Evolutionary conservation across 371 early-diverging fungal species (phyloP).

Genomic region (Apophysomyces elegans): DNA sequence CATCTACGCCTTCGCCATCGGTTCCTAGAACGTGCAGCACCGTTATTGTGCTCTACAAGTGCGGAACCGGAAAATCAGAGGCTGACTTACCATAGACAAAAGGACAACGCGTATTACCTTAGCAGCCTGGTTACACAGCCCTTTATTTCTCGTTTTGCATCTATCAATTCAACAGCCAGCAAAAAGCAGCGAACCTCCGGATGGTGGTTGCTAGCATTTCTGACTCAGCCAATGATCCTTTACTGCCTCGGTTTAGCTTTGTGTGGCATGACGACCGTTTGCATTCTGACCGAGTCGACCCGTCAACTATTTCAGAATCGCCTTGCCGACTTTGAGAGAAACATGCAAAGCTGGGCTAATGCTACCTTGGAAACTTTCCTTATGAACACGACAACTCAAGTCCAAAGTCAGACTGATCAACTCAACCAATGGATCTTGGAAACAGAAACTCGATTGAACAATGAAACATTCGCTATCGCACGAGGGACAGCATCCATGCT

Average conservation of each 20-base stretch:
- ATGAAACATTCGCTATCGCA: slow-evolving; percentile 29
- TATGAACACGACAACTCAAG: not conserved
- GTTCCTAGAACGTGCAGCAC: not conserved
- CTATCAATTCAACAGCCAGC: too few species aligned
- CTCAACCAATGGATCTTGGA: slow-evolving; percentile 36
- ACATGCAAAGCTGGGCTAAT: slow-evolving; percentile 5
- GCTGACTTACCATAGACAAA: too few species aligned
- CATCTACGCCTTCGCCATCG: slow-evolving; percentile 1
- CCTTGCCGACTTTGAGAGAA: not conserved
- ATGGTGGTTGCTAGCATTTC: slow-evolving; percentile 22
- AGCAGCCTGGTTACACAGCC: slow-evolving; percentile 5
- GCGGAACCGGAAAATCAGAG: too few species aligned
- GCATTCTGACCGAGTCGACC: not conserved
- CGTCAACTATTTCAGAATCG: slow-evolving; percentile 1
- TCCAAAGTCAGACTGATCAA: slow-evolving; percentile 2
- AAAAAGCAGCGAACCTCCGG: not conserved
- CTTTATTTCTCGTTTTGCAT: not conserved
- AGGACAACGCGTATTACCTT: not conserved
- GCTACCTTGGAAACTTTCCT: not conserved
- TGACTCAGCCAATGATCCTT: slow-evolving; percentile 31
- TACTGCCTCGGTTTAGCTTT: slow-evolving; percentile 37
- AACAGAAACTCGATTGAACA: slow-evolving; percentile 31
- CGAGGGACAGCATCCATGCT: slow-evolving; percentile 26
- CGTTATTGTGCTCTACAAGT: not conserved
- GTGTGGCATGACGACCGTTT: slow-evolving; percentile 21